Base-by-base conservation (phyloP, 306 rosid species). In the Begonia masoniana region DNA sequence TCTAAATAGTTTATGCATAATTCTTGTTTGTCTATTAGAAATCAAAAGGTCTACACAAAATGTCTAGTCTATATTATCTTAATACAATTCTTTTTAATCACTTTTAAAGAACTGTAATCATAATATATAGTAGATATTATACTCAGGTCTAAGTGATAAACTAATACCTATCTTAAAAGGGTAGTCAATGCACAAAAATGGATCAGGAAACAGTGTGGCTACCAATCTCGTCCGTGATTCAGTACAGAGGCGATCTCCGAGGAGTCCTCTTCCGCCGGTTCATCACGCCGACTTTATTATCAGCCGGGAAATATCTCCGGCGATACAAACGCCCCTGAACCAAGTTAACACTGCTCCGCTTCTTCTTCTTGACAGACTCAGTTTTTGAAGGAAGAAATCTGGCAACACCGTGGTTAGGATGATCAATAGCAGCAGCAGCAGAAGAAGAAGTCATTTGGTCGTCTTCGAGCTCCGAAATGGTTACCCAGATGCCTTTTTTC, bases 181-280 rank as follows among this genome's bases (percentile, higher is more conserved):
- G n/a, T n/a, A n/a, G n/a, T n/a, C n/a, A n/a, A n/a, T n/a, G n/a
- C n/a, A n/a, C n/a, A n/a, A 31, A 31, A 31, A 31, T 31, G 39
- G 39, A 31, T 31, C 8, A 31, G 39, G 39, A 31, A 31, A 31
- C 39, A 31, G 39, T 1, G 39, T 31, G 7, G 0, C 39, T 31
- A 5, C 9, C 1, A 31, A 31, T 31, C 39, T 31, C 39, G 9
- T 31, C 39, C 39, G 39, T 31, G 19, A 24, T 23, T 68, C 58
- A 71, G 56, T 50, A 47, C 54, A 69, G 15, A 1, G 78, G 82
- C 13, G 82, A 76, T 62, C 82, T 65, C 31, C 65, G 75, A 48
- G 82, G 82, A 55, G 69, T 65, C 41, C 73, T 62, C 56, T 76
- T 76, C 49, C 78, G 59, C 54, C 81, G 74, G 62, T 71, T 75